Conservation (phyloP, 345 rosid species). For the Cardamine chenopodiifolia region DNA sequence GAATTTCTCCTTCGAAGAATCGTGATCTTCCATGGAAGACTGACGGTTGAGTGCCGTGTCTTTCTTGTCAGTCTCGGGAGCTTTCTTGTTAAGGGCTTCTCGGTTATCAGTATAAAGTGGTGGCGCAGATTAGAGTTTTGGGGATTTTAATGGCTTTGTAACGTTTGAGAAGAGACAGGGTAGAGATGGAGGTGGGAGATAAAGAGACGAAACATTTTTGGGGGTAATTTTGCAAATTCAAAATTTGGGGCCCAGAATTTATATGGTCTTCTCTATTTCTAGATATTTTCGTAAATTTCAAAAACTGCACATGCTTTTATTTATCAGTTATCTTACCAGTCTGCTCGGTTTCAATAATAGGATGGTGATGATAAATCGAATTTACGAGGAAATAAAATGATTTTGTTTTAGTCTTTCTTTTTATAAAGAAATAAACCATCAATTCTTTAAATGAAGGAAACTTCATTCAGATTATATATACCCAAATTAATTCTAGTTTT, state of each 20-base stretch:
- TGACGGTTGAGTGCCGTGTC: constrained; percentile 23
- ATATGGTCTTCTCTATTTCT: neutral
- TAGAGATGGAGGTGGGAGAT: neutral
- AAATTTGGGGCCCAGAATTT: constrained; percentile 47
- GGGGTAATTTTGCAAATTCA: constrained; percentile 40
- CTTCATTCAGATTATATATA: neutral
- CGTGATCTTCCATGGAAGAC: constrained; percentile 46
- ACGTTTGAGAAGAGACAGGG: constrained; percentile 6
- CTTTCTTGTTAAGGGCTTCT: neutral
- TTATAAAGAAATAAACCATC: neutral
- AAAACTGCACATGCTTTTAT: neutral
- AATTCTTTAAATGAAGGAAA: neutral
- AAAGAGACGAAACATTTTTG: constrained; percentile 7
- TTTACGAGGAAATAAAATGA: neutral
- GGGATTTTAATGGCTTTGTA: constrained; percentile 21
- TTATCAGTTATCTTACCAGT: neutral
- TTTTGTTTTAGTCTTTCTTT: too few relatives aligned
- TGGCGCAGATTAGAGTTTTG: constrained; percentile 28
- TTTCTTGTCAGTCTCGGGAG: constrained; percentile 20
- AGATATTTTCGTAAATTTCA: neutral
- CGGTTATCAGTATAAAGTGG: neutral
- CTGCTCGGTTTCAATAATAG: neutral
- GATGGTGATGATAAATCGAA: neutral
- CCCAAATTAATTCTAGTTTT: neutral
- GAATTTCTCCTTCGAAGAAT: constrained; percentile 46